Percentiles rank a stretch among this genome's conserved stretches.
These are phyloP conservation scores for Botrytis squamosa DNA, from an alignment of 2,329 filamentous ascomycete genomes.

Conservation along the genomic window DNA sequence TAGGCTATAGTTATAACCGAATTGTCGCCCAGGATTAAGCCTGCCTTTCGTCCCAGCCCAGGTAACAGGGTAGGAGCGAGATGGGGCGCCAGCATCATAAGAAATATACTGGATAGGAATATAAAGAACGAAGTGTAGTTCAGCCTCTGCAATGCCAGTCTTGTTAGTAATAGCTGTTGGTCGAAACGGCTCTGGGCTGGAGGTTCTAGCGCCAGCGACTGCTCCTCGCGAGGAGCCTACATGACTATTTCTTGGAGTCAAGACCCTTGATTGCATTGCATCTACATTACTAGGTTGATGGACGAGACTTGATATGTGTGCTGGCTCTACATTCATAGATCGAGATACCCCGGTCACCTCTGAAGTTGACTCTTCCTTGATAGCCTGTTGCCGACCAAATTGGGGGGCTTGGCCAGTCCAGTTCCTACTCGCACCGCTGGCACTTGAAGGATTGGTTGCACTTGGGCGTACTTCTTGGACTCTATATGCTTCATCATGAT, in stretches of 20 bases:
- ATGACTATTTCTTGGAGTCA: too few relatives aligned
- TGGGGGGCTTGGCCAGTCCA: background rate
- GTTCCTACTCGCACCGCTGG: background rate
- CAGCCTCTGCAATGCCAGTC: background rate
- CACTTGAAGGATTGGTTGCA: background rate
- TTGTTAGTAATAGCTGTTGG: background rate
- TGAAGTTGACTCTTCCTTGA: background rate
- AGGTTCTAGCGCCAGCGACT: background rate
- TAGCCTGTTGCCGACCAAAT: background rate
- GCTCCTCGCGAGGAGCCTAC: background rate
- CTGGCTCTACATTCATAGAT: background rate
- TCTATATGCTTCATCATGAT: background rate
- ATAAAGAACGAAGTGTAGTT: background rate
- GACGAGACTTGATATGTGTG: background rate
- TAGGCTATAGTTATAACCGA: background rate
- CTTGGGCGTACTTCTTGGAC: background rate
- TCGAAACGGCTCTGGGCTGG: background rate
- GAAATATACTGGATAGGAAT: constrained; percentile 4
- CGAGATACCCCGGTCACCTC: background rate
- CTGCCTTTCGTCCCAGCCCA: background rate
- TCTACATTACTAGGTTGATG: background rate
- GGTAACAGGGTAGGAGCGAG: background rate
- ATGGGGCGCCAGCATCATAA: background rate
- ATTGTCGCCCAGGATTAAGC: background rate
- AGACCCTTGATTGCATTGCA: background rate